Base-by-base conservation (phyloP, 192 early-diverging fungal genomes). In the Chytriomyces confervae region DNA sequence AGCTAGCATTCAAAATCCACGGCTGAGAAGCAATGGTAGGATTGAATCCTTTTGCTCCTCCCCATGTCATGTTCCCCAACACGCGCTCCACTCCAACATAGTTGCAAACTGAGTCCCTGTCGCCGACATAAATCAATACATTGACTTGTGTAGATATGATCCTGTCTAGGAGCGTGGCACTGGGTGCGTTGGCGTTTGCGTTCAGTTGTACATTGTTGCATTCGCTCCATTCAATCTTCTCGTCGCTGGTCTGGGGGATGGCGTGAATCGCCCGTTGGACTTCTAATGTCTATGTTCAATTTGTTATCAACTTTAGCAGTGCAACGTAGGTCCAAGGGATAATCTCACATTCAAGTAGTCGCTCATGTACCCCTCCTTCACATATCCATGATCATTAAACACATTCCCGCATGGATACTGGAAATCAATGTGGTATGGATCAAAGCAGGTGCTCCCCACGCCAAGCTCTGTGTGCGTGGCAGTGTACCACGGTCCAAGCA, bases 41-140 rank as follows among this genome's bases (percentile, higher is more conserved):
- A 36, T 36, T 36, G 78, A 90, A 66, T 86, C 81, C 80, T 86
- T 75, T 5, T 86, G 83, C 69, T 86, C 88, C 51, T 83, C 77
- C 64, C 83, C 74, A 44, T 75, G 74, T 82, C 86, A 91, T 50
- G 71, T 79, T 20, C 78, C 88, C 88, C 70, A 93, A 86, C 89
- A 89, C 88, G 27, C 75, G 65, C 48, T 80, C 88, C 16, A 78
- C 24, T 13, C 24, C 61, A 18, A 78, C 48, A 47, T 78, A 73
- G 13, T 60, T 20, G 23, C 10, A 13, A 29, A 78, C 57, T 0
- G 61, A 62, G 44, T 78, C 77, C 11, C 8, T 9, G 2, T 13
- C 61, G 7, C 77, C 77, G 16, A 74, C 61, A 49, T 62, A 78
- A 10, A 78, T 44, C 5, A 78, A 5, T n/a, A 70, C 44, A 7